phyloP scores from a whole-genome alignment of 2,329 filamentous ascomycete genomes.

The Trichoderma sp. region DNA sequence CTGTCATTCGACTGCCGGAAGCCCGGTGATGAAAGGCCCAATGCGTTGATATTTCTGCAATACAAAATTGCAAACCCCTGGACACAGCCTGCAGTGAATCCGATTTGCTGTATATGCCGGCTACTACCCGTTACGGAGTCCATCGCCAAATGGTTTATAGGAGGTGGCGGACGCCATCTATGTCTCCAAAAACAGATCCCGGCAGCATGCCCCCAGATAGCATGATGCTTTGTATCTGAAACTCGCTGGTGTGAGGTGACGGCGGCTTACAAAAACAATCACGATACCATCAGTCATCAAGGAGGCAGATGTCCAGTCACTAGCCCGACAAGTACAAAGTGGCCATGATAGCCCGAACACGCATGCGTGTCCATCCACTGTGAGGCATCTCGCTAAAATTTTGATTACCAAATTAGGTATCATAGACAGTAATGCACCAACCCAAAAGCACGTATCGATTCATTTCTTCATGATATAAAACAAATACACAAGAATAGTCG shows the following conservation, averaged over 20 bases:
- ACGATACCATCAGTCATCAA: neutral
- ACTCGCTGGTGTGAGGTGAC: neutral
- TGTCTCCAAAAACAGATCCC: neutral
- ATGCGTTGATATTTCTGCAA: neutral
- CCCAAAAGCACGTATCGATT: neutral
- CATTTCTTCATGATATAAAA: neutral
- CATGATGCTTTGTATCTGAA: neutral
- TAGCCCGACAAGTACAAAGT: neutral
- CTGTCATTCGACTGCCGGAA: constrained; percentile 10
- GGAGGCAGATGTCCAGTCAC: neutral
- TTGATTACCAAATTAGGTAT: neutral
- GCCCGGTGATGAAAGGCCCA: neutral
- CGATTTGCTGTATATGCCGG: neutral
- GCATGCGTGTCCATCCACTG: neutral
- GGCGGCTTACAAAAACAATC: neutral
- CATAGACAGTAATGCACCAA: neutral
- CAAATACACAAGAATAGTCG: neutral
- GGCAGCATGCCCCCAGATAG: neutral
- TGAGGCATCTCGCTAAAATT: neutral
- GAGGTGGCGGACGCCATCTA: neutral
- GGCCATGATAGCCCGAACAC: neutral
- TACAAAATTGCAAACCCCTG: neutral
- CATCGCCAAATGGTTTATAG: neutral
- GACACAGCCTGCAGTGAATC: neutral
- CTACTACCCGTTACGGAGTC: neutral